Conservation (phyloP, 2,329 filamentous ascomycete species). For the Venturia asperata region DNA sequence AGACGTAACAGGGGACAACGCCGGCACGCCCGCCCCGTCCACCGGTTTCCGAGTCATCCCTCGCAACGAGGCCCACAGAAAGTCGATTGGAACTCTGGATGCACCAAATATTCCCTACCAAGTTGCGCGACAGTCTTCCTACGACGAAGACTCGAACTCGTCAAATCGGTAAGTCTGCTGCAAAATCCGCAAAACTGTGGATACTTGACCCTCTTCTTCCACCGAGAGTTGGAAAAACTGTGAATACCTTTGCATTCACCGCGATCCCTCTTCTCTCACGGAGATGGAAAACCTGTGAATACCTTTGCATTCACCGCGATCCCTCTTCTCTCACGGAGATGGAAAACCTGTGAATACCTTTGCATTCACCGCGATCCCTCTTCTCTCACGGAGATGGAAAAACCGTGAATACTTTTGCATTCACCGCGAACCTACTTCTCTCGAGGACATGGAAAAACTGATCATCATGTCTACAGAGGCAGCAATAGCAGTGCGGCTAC, state of each 20-base stretch:
- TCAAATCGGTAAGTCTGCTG: constrained; percentile 17
- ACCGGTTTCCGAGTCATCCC: constrained; percentile 18
- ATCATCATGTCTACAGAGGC: constrained; percentile 28
- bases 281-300: too few species aligned
- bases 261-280: too few species aligned
- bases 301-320: too few species aligned
- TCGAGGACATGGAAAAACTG: neutral
- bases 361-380: too few species aligned
- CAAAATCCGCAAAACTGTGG: neutral
- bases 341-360: too few species aligned
- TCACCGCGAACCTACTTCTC: neutral
- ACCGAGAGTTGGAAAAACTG: too few species aligned
- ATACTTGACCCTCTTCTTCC: too few species aligned
- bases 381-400: too few species aligned
- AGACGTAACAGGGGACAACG: constrained; percentile 11
- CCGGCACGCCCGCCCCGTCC: neutral
- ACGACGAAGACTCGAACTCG: constrained; percentile 13
- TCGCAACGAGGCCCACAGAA: constrained; percentile 16
- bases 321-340: too few species aligned
- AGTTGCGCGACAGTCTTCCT: constrained; percentile 15
- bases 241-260: too few species aligned
- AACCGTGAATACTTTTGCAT: neutral
- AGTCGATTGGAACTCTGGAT: constrained; percentile 10
- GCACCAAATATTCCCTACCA: constrained; percentile 7
- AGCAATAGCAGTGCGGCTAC: constrained; percentile 41